Evolutionary conservation across 352 stramenopile genomes (phyloP), one percentile per base, ranked within the genome.

Genomic region (Pythium vanterpoolii): DNA sequence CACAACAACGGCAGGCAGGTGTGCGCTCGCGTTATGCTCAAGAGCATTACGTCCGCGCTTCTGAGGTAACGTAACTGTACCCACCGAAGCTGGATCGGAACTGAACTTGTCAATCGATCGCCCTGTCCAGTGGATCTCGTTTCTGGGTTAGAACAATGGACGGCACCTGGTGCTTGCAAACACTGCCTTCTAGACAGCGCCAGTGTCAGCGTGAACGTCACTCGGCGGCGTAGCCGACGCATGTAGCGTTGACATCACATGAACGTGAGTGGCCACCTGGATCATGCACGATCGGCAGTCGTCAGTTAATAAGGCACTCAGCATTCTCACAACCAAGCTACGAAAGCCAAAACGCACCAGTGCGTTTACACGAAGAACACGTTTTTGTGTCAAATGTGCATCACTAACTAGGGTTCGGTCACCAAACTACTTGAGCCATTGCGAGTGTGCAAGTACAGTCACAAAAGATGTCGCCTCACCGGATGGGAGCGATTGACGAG

Each of bases 391-490:
- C 27, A 51, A n/a, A 24, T 8, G 23, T 36, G 21, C 7, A 51
- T 24, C 42, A 1, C 9, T 23, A 1, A 51, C 27, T 51, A 51
- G 44, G 44, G 44, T 36, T 51, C 1, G 44, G 44, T 7, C 6
- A 26, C 6, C 11, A 39, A 39, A 14, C 33, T 24, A 27, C 3
- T 2, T 27, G 2, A 24, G 23, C 18, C 16, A 33, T 10, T 51
- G 44, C 10, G 44, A 51, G 24, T 51, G 44, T 51, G 44, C 44
- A 36, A 19, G 14, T 51, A 40, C 11, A 34, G 51, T 23, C 51
- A 59, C 51, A 49, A 49, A n/a, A 49, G n/a, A 18, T 48, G 51
- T 60, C 40, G 39, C 40, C 36, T 47, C 33, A 16, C 50, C 50
- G 11, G 3, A 23, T 5, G 27, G 26, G 4, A 4, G n/a, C 7